These are phyloP conservation scores for Coemansia sp. DNA, from an alignment of 192 early-diverging fungal genomes.

Conservation along the genomic window DNA sequence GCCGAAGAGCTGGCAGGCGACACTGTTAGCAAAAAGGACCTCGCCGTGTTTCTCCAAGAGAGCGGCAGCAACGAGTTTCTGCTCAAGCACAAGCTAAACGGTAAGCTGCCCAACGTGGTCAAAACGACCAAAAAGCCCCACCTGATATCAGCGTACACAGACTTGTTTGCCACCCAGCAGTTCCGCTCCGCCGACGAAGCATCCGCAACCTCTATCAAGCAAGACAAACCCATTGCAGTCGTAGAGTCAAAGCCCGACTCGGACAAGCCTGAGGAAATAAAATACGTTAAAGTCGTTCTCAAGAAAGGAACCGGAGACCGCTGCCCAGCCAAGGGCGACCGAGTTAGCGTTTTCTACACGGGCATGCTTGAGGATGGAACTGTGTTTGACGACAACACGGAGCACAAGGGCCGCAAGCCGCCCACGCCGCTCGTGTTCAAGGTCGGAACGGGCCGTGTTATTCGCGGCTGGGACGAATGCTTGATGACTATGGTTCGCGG, in stretches of 20 bases:
- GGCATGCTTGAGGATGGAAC: constrained; percentile 69
- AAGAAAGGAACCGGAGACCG: constrained; percentile 66
- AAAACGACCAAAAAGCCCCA: constrained; percentile 71
- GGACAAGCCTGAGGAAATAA: constrained; percentile 50
- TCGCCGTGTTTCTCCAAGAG: constrained; percentile 65
- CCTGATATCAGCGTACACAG: constrained; percentile 61
- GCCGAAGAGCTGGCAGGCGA: constrained; percentile 62
- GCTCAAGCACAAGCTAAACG: constrained; percentile 67
- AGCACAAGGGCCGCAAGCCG: constrained; percentile 61
- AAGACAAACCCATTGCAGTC: constrained; percentile 21
- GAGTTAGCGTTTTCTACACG: constrained; percentile 65
- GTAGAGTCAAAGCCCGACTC: background rate
- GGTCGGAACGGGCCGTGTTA: constrained; percentile 94
- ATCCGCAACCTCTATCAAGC: constrained; percentile 36
- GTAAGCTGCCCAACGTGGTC: constrained; percentile 65
- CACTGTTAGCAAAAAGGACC: constrained; percentile 70
- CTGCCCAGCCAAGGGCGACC: constrained; percentile 67
- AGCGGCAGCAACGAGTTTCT: constrained; percentile 65
- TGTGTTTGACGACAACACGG: constrained; percentile 68
- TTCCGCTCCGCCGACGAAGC: constrained; percentile 54
- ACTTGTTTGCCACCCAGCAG: constrained; percentile 61
- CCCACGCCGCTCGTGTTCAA: constrained; percentile 70
- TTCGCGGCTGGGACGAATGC: constrained; percentile 83
- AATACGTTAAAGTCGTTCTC: constrained; percentile 64
- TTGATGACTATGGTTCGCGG: constrained; percentile 87